Base-by-base conservation (phyloP, 2,329 filamentous ascomycete genomes). In the Neofusicoccum cordaticola region DNA sequence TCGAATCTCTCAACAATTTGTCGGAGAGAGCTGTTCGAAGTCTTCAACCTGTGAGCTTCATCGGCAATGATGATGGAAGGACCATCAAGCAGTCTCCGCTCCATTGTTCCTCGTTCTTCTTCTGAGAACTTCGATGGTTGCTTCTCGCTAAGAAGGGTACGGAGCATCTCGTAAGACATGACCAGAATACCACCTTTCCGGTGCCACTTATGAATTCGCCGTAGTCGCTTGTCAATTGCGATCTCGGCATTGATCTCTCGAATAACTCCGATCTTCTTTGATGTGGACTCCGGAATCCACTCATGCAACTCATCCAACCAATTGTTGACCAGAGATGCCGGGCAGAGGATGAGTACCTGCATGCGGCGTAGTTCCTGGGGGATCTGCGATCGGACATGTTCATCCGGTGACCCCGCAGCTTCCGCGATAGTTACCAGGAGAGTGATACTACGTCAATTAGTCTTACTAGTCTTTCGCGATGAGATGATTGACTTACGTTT, bases 11-110 rank as follows among this genome's bases (percentile, higher is more conserved):
- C 79, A 19, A 88, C 85, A 5, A 85, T 82, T 42, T 75, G 68
- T 48, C 87, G 80, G 39, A 89, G 78, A 19, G 81, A 76, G 0
- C 88, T 81, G 0, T 72, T 74, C 0, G 80, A 76, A 67, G 92
- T 93, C 76, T 95, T 96, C 73, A 97, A 78, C 22, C 77, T 80
- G 72, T 97, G 93, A 0, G 92, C 93, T 76, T 97, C 93, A 71
- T 97, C 93, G 0, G 90, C 91, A 58, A 97, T 79, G 22, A 96
- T 88, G 51, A 97, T 84, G 66, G 85, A 90, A 0, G 93, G 86
- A 0, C 82, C 80, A 3, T 88, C 70, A 1, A 87, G 75, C 6
- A 96, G 76, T 37, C 22, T 8, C 27, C 35, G 17, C 17, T 41
- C 27, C 27, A 41, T 9, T 22, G n/a, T n/a, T 4, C 80, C 71